Percentiles rank a stretch among this genome's conserved stretches.
These are phyloP conservation scores for Geotrichum europaeum DNA, from an alignment of 1,139 yeast genomes.

Conservation along the genomic window DNA sequence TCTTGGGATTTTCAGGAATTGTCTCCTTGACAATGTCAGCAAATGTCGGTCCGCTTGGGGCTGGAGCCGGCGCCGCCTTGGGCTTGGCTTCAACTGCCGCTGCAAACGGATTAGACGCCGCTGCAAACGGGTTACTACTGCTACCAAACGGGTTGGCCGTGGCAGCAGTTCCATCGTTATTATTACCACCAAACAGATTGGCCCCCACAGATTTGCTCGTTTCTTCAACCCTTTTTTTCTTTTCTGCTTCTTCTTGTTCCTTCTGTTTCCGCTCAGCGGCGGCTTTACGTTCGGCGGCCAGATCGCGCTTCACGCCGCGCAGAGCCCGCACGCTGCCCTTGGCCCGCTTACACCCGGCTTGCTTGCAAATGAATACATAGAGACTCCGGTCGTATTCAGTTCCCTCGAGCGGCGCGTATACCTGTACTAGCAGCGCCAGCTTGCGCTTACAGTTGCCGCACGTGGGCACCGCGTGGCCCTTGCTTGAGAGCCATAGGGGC, in stretches of 20 bases:
- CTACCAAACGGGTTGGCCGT: constrained; percentile 10
- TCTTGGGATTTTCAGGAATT: constrained; percentile 1
- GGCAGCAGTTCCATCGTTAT: neutral
- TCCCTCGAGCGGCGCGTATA: constrained; percentile 63
- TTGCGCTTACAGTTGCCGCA: constrained; percentile 61
- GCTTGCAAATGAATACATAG: constrained; percentile 71
- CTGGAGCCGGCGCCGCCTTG: neutral
- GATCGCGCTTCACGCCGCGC: constrained; percentile 40
- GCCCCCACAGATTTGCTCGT: neutral
- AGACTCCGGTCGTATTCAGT: constrained; percentile 73
- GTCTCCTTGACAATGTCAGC: constrained; percentile 5
- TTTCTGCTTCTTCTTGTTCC: constrained; percentile 2
- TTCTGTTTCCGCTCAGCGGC: constrained; percentile 4
- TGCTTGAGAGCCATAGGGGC: constrained; percentile 42
- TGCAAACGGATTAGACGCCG: constrained; percentile 10
- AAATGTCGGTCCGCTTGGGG: neutral
- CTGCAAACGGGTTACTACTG: constrained; percentile 8
- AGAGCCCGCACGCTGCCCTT: constrained; percentile 40
- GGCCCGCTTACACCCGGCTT: constrained; percentile 56
- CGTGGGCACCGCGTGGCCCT: constrained; percentile 44
- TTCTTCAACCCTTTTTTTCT: neutral
- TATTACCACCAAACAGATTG: neutral
- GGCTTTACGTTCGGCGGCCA: constrained; percentile 35
- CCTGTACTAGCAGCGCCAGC: constrained; percentile 69
- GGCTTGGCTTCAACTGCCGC: neutral